Evolutionary conservation across 768 basidiomycete genomes (phyloP).

Genomic region (Termitomyces heimii): DNA sequence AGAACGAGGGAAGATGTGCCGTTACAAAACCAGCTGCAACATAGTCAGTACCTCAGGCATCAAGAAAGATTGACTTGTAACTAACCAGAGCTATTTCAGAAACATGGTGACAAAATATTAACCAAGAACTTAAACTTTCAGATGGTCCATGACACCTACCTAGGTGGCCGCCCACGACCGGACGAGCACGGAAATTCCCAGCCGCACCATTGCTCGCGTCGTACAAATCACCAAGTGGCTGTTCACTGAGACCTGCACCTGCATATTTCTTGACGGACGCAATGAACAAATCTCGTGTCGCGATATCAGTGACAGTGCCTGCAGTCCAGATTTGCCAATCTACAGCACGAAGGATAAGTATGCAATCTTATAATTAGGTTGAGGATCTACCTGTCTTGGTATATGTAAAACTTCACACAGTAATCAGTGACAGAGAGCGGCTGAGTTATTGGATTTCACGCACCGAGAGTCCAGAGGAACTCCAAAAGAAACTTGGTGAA

Average conservation of each 20-base stretch:
- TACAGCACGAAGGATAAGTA: slow-evolving; percentile 8
- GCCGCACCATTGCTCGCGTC: slow-evolving; percentile 43
- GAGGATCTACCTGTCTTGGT: slow-evolving; percentile 42
- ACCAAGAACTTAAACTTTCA: not conserved
- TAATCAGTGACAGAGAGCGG: not conserved
- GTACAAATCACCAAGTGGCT: slow-evolving; percentile 46
- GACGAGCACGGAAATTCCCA: slow-evolving; percentile 48
- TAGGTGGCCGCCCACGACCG: slow-evolving; percentile 53
- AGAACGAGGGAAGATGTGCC: not conserved
- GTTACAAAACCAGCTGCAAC: slow-evolving; percentile 8
- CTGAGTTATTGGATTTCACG: not conserved
- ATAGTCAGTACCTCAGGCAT: not conserved
- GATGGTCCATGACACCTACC: slow-evolving; percentile 19
- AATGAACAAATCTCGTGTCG: slow-evolving; percentile 45
- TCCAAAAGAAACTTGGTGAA: slow-evolving; percentile 31
- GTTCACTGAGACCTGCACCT: slow-evolving; percentile 35
- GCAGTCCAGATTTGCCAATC: slow-evolving; percentile 61
- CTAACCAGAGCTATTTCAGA: slow-evolving; percentile 12
- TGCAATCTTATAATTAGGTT: not conserved
- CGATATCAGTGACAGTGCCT: slow-evolving; percentile 39
- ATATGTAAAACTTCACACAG: slow-evolving; percentile 36
- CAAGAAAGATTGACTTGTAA: not conserved
- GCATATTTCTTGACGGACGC: slow-evolving; percentile 43
- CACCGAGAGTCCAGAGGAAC: slow-evolving; percentile 44
- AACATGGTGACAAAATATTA: not conserved